Evolutionary conservation across 2,329 filamentous ascomycete species (phyloP).

Genomic region (Xylaria sp.): DNA sequence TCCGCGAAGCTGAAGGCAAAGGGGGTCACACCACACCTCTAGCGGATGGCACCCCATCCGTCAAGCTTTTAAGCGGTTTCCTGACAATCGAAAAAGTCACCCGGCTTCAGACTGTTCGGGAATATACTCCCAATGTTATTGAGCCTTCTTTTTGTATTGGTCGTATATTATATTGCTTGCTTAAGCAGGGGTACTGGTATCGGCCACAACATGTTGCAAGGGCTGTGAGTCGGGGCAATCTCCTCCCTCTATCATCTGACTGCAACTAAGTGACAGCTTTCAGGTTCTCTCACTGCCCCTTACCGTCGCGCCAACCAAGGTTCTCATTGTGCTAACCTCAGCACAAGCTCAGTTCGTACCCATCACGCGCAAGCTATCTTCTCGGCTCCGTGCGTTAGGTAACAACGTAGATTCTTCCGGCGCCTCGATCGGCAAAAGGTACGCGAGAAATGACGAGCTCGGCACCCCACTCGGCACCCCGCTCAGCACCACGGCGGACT

Average conservation of each 20-base stretch:
- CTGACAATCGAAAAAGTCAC: conserved; percentile 86
- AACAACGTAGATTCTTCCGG: conserved; percentile 55
- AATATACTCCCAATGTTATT: conserved; percentile 93
- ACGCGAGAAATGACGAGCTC: conserved; percentile 55
- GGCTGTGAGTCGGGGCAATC: conserved; percentile 5
- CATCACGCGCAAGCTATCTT: conserved; percentile 62
- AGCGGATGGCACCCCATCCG: conserved; percentile 65
- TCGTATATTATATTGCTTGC: conserved; percentile 67
- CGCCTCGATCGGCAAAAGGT: conserved; percentile 70
- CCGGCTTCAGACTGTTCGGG: conserved; percentile 81
- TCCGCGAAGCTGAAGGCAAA: conserved; percentile 75
- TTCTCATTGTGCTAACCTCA: conserved; percentile 71
- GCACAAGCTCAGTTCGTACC: conserved; percentile 68
- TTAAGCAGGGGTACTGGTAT: conserved; percentile 52
- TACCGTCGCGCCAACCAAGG: conserved; percentile 70
- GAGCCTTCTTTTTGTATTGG: conserved; percentile 76
- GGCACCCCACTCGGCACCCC: conserved; percentile 74
- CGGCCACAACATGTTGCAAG: conserved; percentile 13
- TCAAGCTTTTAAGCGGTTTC: conserved; percentile 81
- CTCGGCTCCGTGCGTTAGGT: conserved; percentile 58
- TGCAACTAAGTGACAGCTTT: conserved; percentile 13
- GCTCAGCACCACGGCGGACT: conserved; percentile 73
- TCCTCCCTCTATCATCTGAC: neutral
- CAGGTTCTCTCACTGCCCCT: conserved; percentile 73
- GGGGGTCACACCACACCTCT: conserved; percentile 72